Evolutionary conservation across 2,329 filamentous ascomycete genomes (phyloP), one percentile per base, ranked within the genome.

Genomic region (Fusarium sp.): DNA sequence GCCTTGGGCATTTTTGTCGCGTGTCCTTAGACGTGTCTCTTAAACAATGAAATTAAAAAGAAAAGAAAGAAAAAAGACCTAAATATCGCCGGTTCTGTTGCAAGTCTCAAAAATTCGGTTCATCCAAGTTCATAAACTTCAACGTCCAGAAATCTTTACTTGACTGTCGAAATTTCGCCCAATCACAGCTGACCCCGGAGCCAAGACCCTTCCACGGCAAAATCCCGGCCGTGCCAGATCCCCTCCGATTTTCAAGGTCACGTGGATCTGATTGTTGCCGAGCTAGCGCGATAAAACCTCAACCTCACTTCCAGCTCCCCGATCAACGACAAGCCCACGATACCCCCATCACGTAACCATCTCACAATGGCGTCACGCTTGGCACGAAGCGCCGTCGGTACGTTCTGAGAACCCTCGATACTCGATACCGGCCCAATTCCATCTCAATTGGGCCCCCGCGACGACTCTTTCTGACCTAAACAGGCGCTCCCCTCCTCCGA

Each of bases 341-440:
- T 83, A 86, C 83, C 84, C 83, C 86, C 88, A 87, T 87, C 86
- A 85, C 86, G 85, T 87, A 57, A 83, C 86, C 85, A 88, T 87
- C 85, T 86, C 90, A 94, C 89, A 93, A 98, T 98, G 96, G 96
- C 96, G 90, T 98, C 95, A 87, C 95, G 95, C 90, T 91, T 98
- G 89, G 95, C 93, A 91, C 95, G 94, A 91, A 95, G 92, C 91
- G 95, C 95, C 88, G 89, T 96, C 88, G 94, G 96, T 98, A 92
- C 86, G 95, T 92, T 34, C 62, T 64, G 64, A 64, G 48, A 69
- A 18, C 59, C 65, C 64, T 62, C 66, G 45, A 18, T 27, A 41
- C 59, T 68, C 70, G 64, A 72, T 62, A 48, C 32, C 35, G 45
- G 69, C 39, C 67, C 67, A 67, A 70, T 72, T 69, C 54, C 8